These are phyloP conservation scores for Hypomontagnella monticulosa DNA, from an alignment of 495 filamentous ascomycete genomes.

Conservation along the genomic window DNA sequence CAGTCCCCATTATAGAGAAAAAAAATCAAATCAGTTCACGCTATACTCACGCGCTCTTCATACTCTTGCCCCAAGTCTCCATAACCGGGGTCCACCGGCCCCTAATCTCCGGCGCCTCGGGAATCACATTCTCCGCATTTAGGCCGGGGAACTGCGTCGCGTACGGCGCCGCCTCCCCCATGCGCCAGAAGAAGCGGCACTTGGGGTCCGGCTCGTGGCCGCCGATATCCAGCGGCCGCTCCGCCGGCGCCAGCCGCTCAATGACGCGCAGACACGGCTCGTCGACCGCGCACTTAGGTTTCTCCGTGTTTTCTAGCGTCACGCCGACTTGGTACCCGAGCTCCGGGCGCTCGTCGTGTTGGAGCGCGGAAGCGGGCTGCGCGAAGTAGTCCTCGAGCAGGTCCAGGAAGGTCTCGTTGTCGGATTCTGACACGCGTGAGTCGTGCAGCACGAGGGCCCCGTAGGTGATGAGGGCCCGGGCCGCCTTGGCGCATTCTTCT, in stretches of 20 bases:
- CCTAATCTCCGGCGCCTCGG: slow-evolving; percentile 52
- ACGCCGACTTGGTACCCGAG: slow-evolving; percentile 62
- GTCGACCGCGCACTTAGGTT: slow-evolving; percentile 64
- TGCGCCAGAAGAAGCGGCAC: slow-evolving; percentile 62
- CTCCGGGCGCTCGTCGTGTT: slow-evolving; percentile 58
- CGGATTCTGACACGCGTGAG: slow-evolving; percentile 58
- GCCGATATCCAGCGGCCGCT: slow-evolving; percentile 59
- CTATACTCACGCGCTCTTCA: slow-evolving; percentile 61
- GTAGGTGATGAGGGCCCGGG: slow-evolving; percentile 58
- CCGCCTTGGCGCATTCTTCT: slow-evolving; percentile 56
- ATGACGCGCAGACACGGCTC: slow-evolving; percentile 62
- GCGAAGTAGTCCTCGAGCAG: slow-evolving; percentile 65
- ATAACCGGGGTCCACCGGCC: slow-evolving; percentile 57
- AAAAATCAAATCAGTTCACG: no score
- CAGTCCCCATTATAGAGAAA: not conserved
- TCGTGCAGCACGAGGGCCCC: slow-evolving; percentile 62
- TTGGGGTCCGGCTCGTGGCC: slow-evolving; percentile 60
- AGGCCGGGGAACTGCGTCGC: slow-evolving; percentile 57
- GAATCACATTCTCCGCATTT: slow-evolving; percentile 57
- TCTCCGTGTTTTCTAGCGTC: slow-evolving; percentile 64
- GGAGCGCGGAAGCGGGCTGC: slow-evolving; percentile 54
- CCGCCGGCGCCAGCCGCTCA: slow-evolving; percentile 53
- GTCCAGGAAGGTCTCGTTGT: slow-evolving; percentile 61
- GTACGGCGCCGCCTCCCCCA: slow-evolving; percentile 58
- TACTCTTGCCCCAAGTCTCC: slow-evolving; percentile 59